Conservation (phyloP, 768 basidiomycete genomes). For the Xerocomellus chrysenteron region DNA sequence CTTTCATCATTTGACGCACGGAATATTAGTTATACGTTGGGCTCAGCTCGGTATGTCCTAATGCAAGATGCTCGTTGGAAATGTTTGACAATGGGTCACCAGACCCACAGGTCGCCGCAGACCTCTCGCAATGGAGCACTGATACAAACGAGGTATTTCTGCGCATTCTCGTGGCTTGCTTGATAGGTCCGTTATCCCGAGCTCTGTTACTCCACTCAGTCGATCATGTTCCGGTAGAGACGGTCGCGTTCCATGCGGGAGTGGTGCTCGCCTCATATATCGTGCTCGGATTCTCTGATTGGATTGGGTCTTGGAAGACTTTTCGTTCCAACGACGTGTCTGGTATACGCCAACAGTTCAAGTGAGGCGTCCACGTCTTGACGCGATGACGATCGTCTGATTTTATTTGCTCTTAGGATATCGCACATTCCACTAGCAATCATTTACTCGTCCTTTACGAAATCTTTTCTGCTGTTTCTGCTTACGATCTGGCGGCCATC, state of each 20-base stretch:
- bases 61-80: not conserved
- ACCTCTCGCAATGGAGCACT: conserved; percentile 50
- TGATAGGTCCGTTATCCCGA: conserved; percentile 46
- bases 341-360: conserved; percentile 62
- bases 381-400: not conserved
- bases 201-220: not conserved
- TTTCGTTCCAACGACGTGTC: conserved; percentile 32
- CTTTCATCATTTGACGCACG: conserved; percentile 1
- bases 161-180: conserved; percentile 63
- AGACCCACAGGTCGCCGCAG: conserved; percentile 42
- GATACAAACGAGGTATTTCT: conserved; percentile 51
- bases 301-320: conserved; percentile 30
- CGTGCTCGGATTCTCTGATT: conserved; percentile 44
- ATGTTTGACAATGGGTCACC: not conserved
- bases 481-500: conserved; percentile 77
- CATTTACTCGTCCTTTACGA: conserved; percentile 81
- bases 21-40: conserved; percentile 69
- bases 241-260: conserved; percentile 69
- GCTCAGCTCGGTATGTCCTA: conserved; percentile 57
- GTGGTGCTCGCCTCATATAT: conserved; percentile 57
- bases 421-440: conserved; percentile 77
- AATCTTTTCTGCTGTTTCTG: conserved; percentile 79
- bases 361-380: conserved; percentile 33
- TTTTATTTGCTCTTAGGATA: conserved; percentile 40
- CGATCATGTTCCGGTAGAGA: conserved; percentile 48